Evolutionary conservation across 805 yeast species (phyloP), one percentile per base, ranked within the genome.

Genomic region (Lipomyces starkeyi): DNA sequence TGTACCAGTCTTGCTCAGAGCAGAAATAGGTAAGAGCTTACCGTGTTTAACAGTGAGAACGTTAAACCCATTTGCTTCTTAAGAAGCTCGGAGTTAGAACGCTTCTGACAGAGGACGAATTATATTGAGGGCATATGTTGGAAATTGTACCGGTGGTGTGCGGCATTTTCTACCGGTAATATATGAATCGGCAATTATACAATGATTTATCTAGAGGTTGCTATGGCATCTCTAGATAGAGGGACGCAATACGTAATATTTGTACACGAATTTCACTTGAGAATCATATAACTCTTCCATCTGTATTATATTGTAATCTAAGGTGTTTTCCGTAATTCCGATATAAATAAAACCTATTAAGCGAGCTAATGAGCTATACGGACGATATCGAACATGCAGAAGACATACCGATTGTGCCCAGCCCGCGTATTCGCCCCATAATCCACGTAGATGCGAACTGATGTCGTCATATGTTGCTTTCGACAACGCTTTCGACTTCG

Each of bases 11-110:
- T 81, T 94, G 69, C 82, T 95, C 71, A 84, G 97, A 74, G 92
- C 97, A 0, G 98, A 93, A 77, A 87, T 93, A 62, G 98, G 97
- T 61, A 92, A 92, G 93, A 94, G 97, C 1, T 83, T 94, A 63
- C 99, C 99, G 20, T 94, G 98, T 78, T 84, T 94, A 74, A 91
- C 97, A 2, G 97, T 95, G 17, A 86, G 97, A 74, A 90, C 94
- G 7, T 82, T 93, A 76, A 94, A 94, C 75, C 99, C 99, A 40
- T 94, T 93, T 77, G 70, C 71, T 20, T 49, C 61, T 55, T 70
- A 40, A 17, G 64, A 17, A 53, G 29, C 34, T n/a, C 25, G 27
- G 9, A 29, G 54, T 9, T 37, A 37, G 40, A 17, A 43, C 43
- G 4, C 9, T n/a, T 43, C 22, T 43, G 20, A n/a, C 20, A 43